Percentiles rank a stretch among this genome's conserved stretches.
Evolutionary conservation across 306 rosid genomes (phyloP).

Genomic region (Abrus precatorius): DNA sequence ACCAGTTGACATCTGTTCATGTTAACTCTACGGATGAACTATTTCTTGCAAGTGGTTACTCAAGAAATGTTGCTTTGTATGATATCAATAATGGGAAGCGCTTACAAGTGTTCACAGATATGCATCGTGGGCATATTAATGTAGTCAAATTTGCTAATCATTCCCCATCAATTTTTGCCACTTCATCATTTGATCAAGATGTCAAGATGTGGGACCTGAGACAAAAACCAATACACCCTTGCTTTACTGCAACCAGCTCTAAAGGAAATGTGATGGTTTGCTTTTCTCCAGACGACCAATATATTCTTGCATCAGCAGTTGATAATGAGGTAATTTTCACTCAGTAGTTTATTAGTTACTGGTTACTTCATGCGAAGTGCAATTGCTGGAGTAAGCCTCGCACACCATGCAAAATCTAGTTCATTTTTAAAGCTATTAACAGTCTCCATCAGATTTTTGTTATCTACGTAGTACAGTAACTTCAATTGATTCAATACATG

Average conservation of each 20-base stretch:
- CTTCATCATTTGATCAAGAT: slow-evolving; percentile 87
- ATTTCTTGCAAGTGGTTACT: slow-evolving; percentile 90
- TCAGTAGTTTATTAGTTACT: slow-evolving; percentile 34
- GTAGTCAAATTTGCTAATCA: slow-evolving; percentile 85
- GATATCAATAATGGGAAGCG: slow-evolving; percentile 75
- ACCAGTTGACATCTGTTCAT: slow-evolving; percentile 89
- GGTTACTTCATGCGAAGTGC: slow-evolving; percentile 19
- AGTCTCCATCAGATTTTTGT: neutral
- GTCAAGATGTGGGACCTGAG: slow-evolving; percentile 94
- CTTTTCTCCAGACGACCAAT: slow-evolving; percentile 92
- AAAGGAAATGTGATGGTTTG: slow-evolving; percentile 93
- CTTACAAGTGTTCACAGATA: slow-evolving; percentile 74
- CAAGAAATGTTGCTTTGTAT: slow-evolving; percentile 85
- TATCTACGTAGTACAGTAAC: neutral
- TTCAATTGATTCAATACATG: slow-evolving; percentile 27
- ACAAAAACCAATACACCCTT: slow-evolving; percentile 74
- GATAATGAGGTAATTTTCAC: slow-evolving; percentile 76
- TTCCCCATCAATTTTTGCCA: slow-evolving; percentile 81
- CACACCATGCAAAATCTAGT: slow-evolving; percentile 19
- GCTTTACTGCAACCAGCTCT: slow-evolving; percentile 80
- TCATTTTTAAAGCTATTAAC: slow-evolving; percentile 25
- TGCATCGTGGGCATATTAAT: slow-evolving; percentile 87
- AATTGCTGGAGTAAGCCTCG: slow-evolving; percentile 32
- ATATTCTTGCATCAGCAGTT: slow-evolving; percentile 82
- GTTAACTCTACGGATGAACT: slow-evolving; percentile 80